A percentile compares a stretch with the other conserved stretches of the same genome.
These are phyloP conservation scores for Wallacemonas collosoma DNA, from an alignment of 208 protist genomes.

Conservation along the genomic window DNA sequence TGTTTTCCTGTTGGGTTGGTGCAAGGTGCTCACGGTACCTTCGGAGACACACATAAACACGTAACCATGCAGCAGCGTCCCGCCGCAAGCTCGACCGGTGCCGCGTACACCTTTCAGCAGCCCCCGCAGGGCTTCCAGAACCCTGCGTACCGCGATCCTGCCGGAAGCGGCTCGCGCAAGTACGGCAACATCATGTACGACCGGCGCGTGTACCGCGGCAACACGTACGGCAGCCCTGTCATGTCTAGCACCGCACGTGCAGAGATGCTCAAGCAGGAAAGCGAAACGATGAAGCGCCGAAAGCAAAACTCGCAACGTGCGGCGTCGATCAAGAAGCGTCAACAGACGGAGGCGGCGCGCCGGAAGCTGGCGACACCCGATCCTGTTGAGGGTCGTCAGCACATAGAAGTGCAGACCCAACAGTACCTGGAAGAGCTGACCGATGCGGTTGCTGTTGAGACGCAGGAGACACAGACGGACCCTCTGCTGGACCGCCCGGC, in stretches of 20 bases:
- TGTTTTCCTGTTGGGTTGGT: not conserved
- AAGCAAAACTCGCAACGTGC: conserved; percentile 68
- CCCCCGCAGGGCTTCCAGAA: conserved; percentile 79
- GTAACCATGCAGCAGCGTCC: conserved; percentile 22
- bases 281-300: conserved; percentile 53
- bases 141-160: conserved; percentile 85
- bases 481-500: conserved; percentile 94
- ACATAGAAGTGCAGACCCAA: conserved; percentile 97
- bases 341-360: conserved; percentile 58
- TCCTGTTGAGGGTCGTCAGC: conserved; percentile 86
- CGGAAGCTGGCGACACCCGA: conserved; percentile 78
- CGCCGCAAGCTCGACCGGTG: conserved; percentile 39
- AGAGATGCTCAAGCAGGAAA: conserved; percentile 73
- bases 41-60: conserved; percentile 3
- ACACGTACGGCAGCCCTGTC: conserved; percentile 93
- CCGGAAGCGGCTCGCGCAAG: conserved; percentile 38
- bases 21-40: not conserved
- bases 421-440: conserved; percentile 96
- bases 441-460: conserved; percentile 76
- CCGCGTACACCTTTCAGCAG: conserved; percentile 92
- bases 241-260: conserved; percentile 75
- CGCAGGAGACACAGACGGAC: conserved; percentile 95
- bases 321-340: conserved; percentile 62
- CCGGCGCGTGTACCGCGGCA: conserved; percentile 94
- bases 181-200: conserved; percentile 97